phyloP scores from a whole-genome alignment of 2,329 filamentous ascomycete species.

The Sporothrix euskadiensis region DNA sequence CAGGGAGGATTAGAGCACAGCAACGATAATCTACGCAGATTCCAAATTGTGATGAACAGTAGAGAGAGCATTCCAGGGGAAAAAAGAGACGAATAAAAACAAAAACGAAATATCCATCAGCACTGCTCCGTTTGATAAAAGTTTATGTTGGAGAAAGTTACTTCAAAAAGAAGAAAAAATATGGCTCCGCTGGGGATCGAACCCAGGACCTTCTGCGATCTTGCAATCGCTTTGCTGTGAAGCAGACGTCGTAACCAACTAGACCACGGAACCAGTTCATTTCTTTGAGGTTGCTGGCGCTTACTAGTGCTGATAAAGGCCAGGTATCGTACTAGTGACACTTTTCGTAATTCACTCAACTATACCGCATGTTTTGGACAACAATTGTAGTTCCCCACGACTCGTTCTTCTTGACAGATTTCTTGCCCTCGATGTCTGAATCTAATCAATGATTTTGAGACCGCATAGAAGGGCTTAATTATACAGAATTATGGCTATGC shows the following conservation, averaged over 20 bases:
- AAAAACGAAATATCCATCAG: too few species aligned
- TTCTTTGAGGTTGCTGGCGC: not conserved
- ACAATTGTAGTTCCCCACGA: too few species aligned
- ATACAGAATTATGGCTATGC: too few species aligned
- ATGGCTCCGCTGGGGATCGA: slow-evolving; percentile 35
- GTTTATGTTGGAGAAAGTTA: not conserved
- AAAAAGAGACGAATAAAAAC: too few species aligned
- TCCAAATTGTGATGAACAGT: not conserved
- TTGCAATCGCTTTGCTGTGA: slow-evolving; percentile 31
- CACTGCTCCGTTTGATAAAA: too few species aligned
- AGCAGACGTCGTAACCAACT: slow-evolving; percentile 37
- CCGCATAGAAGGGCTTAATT: too few species aligned
- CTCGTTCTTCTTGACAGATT: too few species aligned
- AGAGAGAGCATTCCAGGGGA: not conserved
- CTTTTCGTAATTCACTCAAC: too few species aligned
- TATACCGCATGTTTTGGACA: too few species aligned
- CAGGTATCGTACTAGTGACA: not conserved
- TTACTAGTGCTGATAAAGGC: slow-evolving; percentile 11
- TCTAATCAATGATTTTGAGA: too few species aligned
- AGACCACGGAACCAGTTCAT: slow-evolving; percentile 34
- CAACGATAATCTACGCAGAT: not conserved
- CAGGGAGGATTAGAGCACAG: not conserved
- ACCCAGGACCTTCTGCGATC: slow-evolving; percentile 36
- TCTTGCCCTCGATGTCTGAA: too few species aligned
- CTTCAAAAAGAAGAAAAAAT: slow-evolving; percentile 27